phyloP scores from a whole-genome alignment of 2,329 filamentous ascomycete species.

The Diplodia intermedia region DNA sequence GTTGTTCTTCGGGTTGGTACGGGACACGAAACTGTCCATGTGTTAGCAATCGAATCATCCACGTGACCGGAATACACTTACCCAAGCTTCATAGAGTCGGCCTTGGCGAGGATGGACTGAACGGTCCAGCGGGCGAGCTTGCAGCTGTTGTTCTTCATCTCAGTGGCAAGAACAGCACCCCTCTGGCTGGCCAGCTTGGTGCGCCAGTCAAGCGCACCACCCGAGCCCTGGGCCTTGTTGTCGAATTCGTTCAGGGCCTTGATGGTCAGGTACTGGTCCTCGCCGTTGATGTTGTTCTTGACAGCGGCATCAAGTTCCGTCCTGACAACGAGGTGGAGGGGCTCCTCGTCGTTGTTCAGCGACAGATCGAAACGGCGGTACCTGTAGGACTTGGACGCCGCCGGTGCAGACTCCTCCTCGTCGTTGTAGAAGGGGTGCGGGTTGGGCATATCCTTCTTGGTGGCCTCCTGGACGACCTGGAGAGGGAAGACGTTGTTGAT shows the following conservation, averaged over 20 bases:
- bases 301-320: conserved; percentile 95
- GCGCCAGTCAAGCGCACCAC: conserved; percentile 95
- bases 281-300: conserved; percentile 91
- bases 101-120: conserved; percentile 93
- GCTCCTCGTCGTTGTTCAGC: conserved; percentile 87
- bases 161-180: conserved; percentile 95
- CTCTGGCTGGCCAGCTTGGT: conserved; percentile 92
- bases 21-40: conserved; percentile 81
- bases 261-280: conserved; percentile 89
- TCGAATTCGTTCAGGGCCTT: conserved; percentile 99
- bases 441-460: conserved; percentile 83
- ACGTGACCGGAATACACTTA: conserved; percentile 55
- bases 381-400: conserved; percentile 97
- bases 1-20: conserved; percentile 87
- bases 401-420: conserved; percentile 88
- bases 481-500: conserved; percentile 99
- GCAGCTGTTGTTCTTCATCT: conserved; percentile 99
- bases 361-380: conserved; percentile 97
- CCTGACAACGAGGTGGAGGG: conserved; percentile 89
- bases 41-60: conserved; percentile 39
- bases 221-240: conserved; percentile 93
- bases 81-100: conserved; percentile 99
- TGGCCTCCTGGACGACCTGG: conserved; percentile 85
- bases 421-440: conserved; percentile 98
- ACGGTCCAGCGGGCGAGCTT: conserved; percentile 98